A percentile compares a stretch with the other conserved stretches of the same genome.
Conservation (phyloP, 345 rosid species). For the Draba incana region DNA sequence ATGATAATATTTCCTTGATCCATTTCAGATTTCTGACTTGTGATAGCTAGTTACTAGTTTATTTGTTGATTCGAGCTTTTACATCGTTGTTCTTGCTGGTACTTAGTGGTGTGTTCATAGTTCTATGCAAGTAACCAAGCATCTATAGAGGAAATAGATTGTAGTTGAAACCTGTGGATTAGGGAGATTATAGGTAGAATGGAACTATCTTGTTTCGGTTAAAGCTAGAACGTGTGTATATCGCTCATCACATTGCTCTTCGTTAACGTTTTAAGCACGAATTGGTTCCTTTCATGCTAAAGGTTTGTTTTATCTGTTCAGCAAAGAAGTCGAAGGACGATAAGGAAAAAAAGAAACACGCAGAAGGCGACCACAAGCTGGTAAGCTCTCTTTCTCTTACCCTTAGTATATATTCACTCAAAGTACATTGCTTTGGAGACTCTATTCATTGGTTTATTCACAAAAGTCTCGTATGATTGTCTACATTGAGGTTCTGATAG, state of each 20-base stretch:
- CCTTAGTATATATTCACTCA: neutral
- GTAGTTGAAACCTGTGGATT: conserved; percentile 5
- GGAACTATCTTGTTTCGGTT: conserved; percentile 1
- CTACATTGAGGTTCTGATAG: conserved; percentile 16
- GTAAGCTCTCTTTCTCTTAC: conserved; percentile 51
- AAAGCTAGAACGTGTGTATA: neutral
- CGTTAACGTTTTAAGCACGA: conserved; percentile 10
- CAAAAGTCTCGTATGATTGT: too few species aligned
- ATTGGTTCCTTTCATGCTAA: conserved; percentile 23
- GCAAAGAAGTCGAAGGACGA: conserved; percentile 87
- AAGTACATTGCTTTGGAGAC: conserved; percentile 15
- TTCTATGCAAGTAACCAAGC: neutral
- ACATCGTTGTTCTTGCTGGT: conserved; percentile 6
- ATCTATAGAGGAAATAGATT: neutral
- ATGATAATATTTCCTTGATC: neutral
- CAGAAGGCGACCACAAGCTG: conserved; percentile 42
- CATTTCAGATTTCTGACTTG: neutral
- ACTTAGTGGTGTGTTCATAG: neutral
- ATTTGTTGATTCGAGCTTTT: conserved; percentile 1
- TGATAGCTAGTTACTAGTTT: neutral
- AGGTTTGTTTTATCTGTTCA: conserved; percentile 44
- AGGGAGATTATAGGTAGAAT: neutral
- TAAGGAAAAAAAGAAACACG: conserved; percentile 55
- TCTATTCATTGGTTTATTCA: neutral
- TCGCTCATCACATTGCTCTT: neutral